phyloP scores from a whole-genome alignment of 1,139 yeast genomes.

The Yarrowia galli region DNA sequence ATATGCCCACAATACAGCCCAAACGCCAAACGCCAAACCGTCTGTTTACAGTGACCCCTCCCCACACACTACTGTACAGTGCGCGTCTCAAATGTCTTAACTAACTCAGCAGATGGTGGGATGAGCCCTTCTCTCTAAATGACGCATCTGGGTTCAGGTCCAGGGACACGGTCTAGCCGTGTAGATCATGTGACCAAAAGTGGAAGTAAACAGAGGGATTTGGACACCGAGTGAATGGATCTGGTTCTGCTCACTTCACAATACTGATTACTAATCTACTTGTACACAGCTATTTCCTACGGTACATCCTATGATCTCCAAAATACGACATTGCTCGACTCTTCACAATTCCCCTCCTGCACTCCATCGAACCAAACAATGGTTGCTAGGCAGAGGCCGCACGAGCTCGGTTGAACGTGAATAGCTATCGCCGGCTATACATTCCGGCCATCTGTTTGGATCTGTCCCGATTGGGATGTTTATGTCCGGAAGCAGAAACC shows the following conservation, averaged over 20 bases:
- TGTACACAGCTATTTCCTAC: no score
- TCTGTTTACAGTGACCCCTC: neutral
- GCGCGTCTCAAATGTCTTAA: constrained; percentile 4
- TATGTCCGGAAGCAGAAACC: neutral
- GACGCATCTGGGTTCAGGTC: neutral
- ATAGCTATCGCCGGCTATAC: neutral
- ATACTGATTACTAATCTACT: no score
- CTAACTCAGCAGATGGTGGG: no score
- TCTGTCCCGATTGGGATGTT: constrained; percentile 19
- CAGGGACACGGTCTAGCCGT: neutral
- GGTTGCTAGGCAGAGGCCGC: neutral
- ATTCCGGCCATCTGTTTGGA: constrained; percentile 16
- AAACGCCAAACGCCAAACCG: no score
- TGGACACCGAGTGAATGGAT: no score
- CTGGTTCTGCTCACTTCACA: no score
- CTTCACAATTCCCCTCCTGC: no score
- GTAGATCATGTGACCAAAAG: neutral
- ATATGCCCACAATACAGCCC: neutral
- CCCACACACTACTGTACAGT: neutral
- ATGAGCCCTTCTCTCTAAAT: no score
- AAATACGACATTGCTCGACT: no score
- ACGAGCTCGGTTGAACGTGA: neutral
- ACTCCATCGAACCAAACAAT: neutral
- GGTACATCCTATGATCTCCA: no score
- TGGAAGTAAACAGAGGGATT: no score